Percentiles rank a stretch among this genome's conserved stretches.
Evolutionary conservation across 108 stramenopile genomes (phyloP).

Genomic region (Fragilaria crotonensis): DNA sequence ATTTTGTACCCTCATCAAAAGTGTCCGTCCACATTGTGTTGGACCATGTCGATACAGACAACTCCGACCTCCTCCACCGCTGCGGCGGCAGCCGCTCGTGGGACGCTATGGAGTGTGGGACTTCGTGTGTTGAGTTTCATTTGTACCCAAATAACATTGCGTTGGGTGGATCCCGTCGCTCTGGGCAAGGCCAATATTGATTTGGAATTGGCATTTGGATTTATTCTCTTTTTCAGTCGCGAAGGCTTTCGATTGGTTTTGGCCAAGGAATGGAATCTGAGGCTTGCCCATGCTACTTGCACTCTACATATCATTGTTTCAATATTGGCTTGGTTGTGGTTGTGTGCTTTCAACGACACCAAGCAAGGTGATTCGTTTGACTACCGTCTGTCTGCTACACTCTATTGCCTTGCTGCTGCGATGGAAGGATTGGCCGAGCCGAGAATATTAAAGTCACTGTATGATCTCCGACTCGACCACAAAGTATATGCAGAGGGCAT

Average conservation of each 20-base stretch:
- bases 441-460: slow-evolving; percentile 48
- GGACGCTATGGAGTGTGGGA: slow-evolving; percentile 44
- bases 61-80: too few relatives aligned
- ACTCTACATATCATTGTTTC: slow-evolving; percentile 21
- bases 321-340: slow-evolving; percentile 43
- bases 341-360: not conserved
- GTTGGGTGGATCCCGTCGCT: slow-evolving; percentile 48
- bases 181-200: slow-evolving; percentile 74
- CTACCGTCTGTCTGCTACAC: slow-evolving; percentile 61
- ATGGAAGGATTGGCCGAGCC: slow-evolving; percentile 75
- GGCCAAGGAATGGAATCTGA: slow-evolving; percentile 10
- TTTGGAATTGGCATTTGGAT: slow-evolving; percentile 70
- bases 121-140: slow-evolving; percentile 61
- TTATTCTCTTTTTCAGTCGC: slow-evolving; percentile 74
- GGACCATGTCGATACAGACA: too few relatives aligned
- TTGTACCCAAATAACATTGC: slow-evolving; percentile 69
- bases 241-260: slow-evolving; percentile 85
- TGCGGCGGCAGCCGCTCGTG: slow-evolving; percentile 58
- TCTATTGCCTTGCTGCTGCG: slow-evolving; percentile 72
- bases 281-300: slow-evolving; percentile 19
- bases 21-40: too few relatives aligned
- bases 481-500: slow-evolving; percentile 68
- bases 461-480: slow-evolving; percentile 48
- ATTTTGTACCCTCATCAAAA: too few relatives aligned
- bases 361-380: slow-evolving; percentile 22